phyloP scores from a whole-genome alignment of 345 rosid genomes.

The Carallia pectinifolia region DNA sequence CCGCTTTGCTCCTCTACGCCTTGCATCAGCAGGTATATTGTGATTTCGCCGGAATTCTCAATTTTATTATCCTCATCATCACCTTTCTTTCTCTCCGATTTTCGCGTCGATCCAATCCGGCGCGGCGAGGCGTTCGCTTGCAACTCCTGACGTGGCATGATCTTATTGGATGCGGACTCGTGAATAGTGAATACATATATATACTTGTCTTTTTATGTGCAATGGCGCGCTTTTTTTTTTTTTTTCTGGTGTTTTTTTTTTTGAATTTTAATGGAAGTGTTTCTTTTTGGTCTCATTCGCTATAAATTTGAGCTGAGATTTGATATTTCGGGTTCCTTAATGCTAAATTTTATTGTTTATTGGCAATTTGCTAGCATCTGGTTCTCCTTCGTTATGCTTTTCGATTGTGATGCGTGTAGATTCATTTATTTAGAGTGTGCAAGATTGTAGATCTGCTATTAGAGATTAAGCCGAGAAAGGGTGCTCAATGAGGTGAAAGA shows the following conservation, averaged over 20 bases:
- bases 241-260: not conserved
- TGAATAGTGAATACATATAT: not conserved
- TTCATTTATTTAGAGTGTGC: too few species aligned
- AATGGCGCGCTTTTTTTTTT: not conserved
- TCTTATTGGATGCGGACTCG: slow-evolving; percentile 9
- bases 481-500: too few species aligned
- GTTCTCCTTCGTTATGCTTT: too few species aligned
- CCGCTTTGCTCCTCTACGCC: slow-evolving; percentile 86
- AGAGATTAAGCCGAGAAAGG: too few species aligned
- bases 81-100: slow-evolving; percentile 6
- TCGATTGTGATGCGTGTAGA: too few species aligned
- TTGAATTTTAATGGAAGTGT: not conserved
- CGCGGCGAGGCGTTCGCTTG: not conserved
- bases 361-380: not conserved
- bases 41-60: slow-evolving; percentile 12
- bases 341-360: not conserved
- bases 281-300: not conserved
- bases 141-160: slow-evolving; percentile 14
- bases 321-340: not conserved
- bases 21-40: slow-evolving; percentile 71
- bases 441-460: too few species aligned
- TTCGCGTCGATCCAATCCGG: not conserved
- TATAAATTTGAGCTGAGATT: not conserved
- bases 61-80: not conserved
- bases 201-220: not conserved